Conservation (phyloP, 768 basidiomycete genomes). For the Rhodocollybia butyracea region DNA sequence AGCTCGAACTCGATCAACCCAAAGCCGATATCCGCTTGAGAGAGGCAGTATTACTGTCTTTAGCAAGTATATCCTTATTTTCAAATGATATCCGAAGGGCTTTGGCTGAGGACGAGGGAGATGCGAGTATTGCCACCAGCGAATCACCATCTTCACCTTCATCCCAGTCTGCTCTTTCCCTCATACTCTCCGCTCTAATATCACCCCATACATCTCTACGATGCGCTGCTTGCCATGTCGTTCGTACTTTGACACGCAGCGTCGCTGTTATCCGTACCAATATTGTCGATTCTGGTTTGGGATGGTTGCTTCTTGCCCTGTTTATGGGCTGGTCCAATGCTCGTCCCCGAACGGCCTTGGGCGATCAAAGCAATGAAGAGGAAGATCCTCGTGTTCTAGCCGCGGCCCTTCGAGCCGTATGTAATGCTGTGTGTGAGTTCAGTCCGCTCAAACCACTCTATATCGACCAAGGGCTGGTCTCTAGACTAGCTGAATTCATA, state of each 20-base stretch:
- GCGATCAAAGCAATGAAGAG: conserved; percentile 23
- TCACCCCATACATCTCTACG: conserved; percentile 73
- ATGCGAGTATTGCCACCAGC: too few species aligned
- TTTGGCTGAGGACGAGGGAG: conserved; percentile 55
- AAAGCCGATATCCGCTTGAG: conserved; percentile 55
- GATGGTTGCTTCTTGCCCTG: conserved; percentile 63
- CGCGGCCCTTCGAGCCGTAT: conserved; percentile 72
- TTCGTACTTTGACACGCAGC: conserved; percentile 75
- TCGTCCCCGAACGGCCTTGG: conserved; percentile 8
- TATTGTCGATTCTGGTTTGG: conserved; percentile 79
- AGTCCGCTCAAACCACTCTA: conserved; percentile 76
- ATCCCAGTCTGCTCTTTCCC: conserved; percentile 29
- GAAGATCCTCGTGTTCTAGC: conserved; percentile 70
- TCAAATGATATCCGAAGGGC: conserved; percentile 69
- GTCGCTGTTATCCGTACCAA: conserved; percentile 81
- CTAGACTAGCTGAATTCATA: conserved; percentile 59
- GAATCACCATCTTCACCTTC: background rate
- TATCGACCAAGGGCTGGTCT: conserved; percentile 64
- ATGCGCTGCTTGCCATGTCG: conserved; percentile 84
- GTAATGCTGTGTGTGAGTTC: conserved; percentile 85
- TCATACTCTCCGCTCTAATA: conserved; percentile 50
- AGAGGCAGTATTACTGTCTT: conserved; percentile 71
- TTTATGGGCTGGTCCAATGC: conserved; percentile 25
- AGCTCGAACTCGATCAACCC: conserved; percentile 72
- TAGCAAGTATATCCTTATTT: conserved; percentile 71